Evolutionary conservation across 805 yeast species (phyloP).

Genomic region (Schizosaccharomyces octosporus): DNA sequence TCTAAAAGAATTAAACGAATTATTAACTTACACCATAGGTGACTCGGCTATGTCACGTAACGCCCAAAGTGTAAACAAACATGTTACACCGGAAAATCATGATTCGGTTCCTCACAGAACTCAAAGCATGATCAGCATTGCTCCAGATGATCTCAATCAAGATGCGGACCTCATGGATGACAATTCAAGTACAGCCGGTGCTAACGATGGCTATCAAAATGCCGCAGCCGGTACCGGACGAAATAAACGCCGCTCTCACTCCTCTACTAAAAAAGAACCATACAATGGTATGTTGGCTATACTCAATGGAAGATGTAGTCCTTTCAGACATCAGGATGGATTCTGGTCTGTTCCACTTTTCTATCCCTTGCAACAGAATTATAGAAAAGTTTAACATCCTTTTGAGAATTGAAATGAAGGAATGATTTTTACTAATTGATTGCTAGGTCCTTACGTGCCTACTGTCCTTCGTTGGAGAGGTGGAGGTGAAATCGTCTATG

Average conservation of each 20-base stretch:
- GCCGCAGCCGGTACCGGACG: background rate
- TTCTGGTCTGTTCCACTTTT: no score
- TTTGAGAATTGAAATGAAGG: background rate
- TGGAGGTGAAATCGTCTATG: slow-evolving; percentile 89
- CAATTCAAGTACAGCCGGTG: background rate
- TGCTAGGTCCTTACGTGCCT: slow-evolving; percentile 13
- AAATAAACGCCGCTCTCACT: background rate
- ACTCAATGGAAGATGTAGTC: no score
- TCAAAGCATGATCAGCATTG: background rate
- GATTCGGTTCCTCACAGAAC: background rate
- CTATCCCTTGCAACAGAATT: no score
- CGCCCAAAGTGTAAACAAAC: background rate
- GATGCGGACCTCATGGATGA: background rate
- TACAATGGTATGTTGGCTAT: background rate
- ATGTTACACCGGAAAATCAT: background rate
- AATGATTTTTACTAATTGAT: background rate
- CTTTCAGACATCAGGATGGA: no score
- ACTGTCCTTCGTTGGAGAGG: slow-evolving; percentile 76
- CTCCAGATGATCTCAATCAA: background rate
- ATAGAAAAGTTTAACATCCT: background rate
- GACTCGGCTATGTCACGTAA: background rate
- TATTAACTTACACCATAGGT: background rate
- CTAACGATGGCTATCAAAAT: background rate
- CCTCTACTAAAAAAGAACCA: background rate
- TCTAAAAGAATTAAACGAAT: background rate